Evolutionary conservation across 768 basidiomycete species (phyloP), one percentile per base, ranked within the genome.

Genomic region (Tephrocybe sp.): DNA sequence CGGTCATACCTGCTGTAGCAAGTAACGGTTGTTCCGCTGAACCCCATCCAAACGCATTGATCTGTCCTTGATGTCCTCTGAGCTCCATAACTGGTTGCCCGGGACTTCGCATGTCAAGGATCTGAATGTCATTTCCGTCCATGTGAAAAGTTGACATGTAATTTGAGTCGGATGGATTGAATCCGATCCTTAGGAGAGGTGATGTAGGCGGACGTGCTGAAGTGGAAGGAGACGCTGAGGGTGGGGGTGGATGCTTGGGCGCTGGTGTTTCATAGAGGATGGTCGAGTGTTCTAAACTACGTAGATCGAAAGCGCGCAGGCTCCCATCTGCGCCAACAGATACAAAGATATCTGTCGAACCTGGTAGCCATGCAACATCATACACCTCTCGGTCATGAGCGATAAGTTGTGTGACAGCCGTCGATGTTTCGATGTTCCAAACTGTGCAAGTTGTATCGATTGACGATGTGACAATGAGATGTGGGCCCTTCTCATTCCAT

Each of bases 391-490:
- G 84, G 75, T 98, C 94, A 69, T 97, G 96, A 0, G 96, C 94
- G 62, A 97, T 96, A 54, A 99, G 84, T 68, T 98, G 97, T 2
- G 97, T 99, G 65, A 98, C 84, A 21, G 97, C 96, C 6, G 89
- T 86, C 21, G 85, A 83, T 3, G 92, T 92, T 62, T 96, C 90
- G 65, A 99, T 91, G 68, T 99, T 97, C 97, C 97, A 99, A 20
- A 98, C 90, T 1, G 97, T 98, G 67, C 96, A 98, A 12, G 95
- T 97, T 45, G 97, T 99, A 65, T 99, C 97, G 61, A 98, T 96
- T 7, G 94, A 97, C 20, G 96, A 95, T 5, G 97, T 99, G 32
- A 98, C 96, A 60, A 98, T 86, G 44, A 92, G 83, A 55, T 84
- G 86, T 1, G 96, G 93, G 0, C 88, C 78, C 63, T 94, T 89